A percentile compares a stretch with the other conserved stretches of the same genome.
Evolutionary conservation across 139 green algal species (phyloP).

Genomic region (Asterochloris sp.): DNA sequence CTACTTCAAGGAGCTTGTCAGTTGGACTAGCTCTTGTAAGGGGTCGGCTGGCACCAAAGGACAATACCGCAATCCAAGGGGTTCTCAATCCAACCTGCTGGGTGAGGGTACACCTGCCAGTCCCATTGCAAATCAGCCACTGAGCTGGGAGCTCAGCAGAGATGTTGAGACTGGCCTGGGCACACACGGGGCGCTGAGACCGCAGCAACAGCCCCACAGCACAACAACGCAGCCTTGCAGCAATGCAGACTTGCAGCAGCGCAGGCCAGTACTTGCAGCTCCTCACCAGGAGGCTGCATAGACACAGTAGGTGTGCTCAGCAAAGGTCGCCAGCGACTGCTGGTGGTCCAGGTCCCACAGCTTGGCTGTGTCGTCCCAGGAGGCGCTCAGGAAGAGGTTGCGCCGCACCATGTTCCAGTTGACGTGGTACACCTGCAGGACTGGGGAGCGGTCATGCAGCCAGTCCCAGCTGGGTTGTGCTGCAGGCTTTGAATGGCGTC

Average conservation of each 20-base stretch:
- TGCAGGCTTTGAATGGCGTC: no score
- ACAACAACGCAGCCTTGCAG: slow-evolving; percentile 60
- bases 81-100: no score
- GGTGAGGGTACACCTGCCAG: no score
- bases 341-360: slow-evolving; percentile 76
- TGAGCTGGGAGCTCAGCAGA: no score
- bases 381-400: slow-evolving; percentile 85
- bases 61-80: no score
- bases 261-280: neutral
- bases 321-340: slow-evolving; percentile 69
- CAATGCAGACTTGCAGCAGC: neutral
- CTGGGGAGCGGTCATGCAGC: neutral
- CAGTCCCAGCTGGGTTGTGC: no score
- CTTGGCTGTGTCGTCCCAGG: slow-evolving; percentile 96
- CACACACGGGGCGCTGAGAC: neutral
- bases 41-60: no score
- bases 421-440: slow-evolving; percentile 64
- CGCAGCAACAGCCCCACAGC: neutral
- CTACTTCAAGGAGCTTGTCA: no score
- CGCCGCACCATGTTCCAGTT: slow-evolving; percentile 85
- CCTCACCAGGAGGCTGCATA: slow-evolving; percentile 87
- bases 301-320: slow-evolving; percentile 95
- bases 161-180: neutral
- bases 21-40: no score
- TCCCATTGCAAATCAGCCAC: no score